Base-by-base conservation (phyloP, 176 grass and related monocot species). In the Phoenix dactylifera region DNA sequence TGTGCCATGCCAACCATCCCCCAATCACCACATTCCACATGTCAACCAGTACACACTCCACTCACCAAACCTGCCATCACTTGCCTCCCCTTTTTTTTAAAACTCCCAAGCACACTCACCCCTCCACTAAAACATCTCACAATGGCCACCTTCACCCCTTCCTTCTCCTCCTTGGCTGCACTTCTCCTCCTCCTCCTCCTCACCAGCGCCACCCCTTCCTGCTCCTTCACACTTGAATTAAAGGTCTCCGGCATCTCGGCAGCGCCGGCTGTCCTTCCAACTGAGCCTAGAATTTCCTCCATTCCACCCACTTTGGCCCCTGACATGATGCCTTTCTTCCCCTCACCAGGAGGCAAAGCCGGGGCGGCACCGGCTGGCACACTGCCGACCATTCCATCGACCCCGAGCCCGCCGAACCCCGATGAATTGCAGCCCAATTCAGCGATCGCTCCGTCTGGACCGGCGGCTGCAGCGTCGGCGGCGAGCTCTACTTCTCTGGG, bases 321-420 rank as follows among this genome's bases (percentile, higher is more conserved):
- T 2, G 52, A 68, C 52, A 15, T 30, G 52, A 55, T 68, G 65
- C 65, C 65, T 51, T 26, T 18, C n/a, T 55, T 68, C 52, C 65
- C 65, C 26, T 55, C 65, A 0, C 65, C 65, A 26, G 65, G 77
- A 4, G 70, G 15, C 29, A 56, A 29, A 6, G 58, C 55, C 3
- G 63, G 76, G 23, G 17, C 22, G 63, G 26, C 74, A 23, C 78
- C 83, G 26, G 72, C 75, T 1, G 65, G 60, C 62, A 68, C 49
- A 5, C 16, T 84, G 22, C 78, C 87, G 39, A 90, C 75, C 49
- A 90, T 96, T 79, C 78, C 83, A 3, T 90, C 92, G 24, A 96
- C 81, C 78, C 92, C 75, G 24, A 90, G 87, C 77, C 92, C 92
- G 20, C 87, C 92, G 35, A 96, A 96, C 80, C 92, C 92, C 15